Percentiles rank a stretch among this genome's conserved stretches.
phyloP scores from a whole-genome alignment of 2,329 filamentous ascomycete genomes.

The Escovopsis sp. region DNA sequence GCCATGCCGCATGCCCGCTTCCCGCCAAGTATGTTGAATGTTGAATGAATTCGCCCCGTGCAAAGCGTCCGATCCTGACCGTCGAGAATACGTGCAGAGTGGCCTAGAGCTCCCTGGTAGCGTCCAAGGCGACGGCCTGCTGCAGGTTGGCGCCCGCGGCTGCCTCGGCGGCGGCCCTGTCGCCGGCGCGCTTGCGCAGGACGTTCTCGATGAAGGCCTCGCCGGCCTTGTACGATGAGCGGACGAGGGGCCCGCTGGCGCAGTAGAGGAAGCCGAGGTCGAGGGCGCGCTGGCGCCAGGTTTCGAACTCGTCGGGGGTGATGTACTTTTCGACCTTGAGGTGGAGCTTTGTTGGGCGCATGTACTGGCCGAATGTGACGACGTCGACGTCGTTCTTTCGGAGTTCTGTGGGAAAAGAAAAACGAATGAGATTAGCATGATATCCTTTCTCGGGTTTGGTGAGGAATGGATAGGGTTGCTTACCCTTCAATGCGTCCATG shows the following conservation, averaged over 20 bases:
- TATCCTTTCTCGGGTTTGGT: neutral
- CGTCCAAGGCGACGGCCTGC: constrained; percentile 26
- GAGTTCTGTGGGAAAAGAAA: constrained; percentile 39
- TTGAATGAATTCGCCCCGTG: no score
- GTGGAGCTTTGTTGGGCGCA: constrained; percentile 95
- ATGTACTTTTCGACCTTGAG: constrained; percentile 96
- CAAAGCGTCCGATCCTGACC: no score
- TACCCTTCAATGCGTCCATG: constrained; percentile 59
- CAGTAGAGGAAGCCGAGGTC: constrained; percentile 97
- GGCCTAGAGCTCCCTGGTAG: constrained; percentile 3
- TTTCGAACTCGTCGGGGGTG: constrained; percentile 78
- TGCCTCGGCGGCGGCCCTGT: constrained; percentile 19
- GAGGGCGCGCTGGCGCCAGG: constrained; percentile 78
- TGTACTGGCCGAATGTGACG: constrained; percentile 99
- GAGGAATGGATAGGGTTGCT: constrained; percentile 9
- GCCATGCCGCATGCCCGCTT: no score
- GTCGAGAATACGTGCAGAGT: no score
- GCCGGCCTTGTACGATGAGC: constrained; percentile 94
- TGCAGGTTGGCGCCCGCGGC: constrained; percentile 19
- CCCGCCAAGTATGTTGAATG: no score
- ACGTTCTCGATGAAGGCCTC: constrained; percentile 99
- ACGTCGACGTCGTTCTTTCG: constrained; percentile 75
- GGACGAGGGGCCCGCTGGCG: constrained; percentile 80
- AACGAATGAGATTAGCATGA: neutral
- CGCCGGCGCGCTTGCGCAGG: constrained; percentile 59